phyloP scores from a whole-genome alignment of 148 eudicot genomes.

The Rhododendron molle region DNA sequence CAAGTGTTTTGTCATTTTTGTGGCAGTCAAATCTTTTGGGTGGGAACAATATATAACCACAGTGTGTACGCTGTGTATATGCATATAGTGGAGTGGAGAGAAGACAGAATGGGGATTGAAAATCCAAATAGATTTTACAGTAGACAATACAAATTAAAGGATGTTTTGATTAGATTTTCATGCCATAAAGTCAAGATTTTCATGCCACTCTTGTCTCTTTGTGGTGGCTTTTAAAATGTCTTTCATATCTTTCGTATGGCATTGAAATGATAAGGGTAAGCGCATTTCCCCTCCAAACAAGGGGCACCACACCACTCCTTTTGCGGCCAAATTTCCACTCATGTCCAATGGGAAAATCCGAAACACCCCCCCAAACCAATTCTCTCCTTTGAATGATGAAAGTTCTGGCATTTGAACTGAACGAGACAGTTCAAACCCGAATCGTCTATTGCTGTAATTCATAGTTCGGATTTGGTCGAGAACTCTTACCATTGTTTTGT shows the following conservation, averaged over 20 bases:
- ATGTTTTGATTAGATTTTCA: neutral
- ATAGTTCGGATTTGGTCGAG: neutral
- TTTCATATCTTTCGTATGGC: neutral
- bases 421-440: neutral
- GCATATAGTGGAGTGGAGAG: neutral
- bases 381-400: too few relatives aligned
- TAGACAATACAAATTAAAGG: neutral
- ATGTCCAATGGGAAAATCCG: neutral
- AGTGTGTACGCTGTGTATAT: neutral
- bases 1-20: neutral
- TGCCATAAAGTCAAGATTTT: conserved; percentile 7
- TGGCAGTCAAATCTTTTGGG: neutral
- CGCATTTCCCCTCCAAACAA: neutral
- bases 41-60: neutral
- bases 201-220: neutral
- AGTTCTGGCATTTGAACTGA: too few relatives aligned
- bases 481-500: neutral
- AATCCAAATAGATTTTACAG: neutral
- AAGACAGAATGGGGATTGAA: neutral
- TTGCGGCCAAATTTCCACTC: neutral
- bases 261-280: neutral
- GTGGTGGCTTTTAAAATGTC: neutral
- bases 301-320: neutral
- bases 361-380: neutral
- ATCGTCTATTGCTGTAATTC: neutral